Evolutionary conservation across 306 rosid species (phyloP), one percentile per base, ranked within the genome.

Genomic region (Lathyrus sativus): DNA sequence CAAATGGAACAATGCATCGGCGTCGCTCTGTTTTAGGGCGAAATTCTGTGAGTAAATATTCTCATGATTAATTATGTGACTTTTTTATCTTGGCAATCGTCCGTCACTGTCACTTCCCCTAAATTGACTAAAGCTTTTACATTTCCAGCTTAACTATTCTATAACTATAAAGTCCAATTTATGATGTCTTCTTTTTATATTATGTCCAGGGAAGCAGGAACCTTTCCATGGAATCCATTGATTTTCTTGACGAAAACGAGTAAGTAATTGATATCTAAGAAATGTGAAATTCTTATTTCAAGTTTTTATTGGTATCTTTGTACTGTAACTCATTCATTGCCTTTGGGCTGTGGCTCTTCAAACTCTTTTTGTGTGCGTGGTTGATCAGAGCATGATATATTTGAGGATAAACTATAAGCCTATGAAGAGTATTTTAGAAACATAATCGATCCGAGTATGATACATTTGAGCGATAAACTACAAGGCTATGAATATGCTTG

Each of bases 221-320:
- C 35, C 18, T 62, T 62, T 62, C 67, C 35, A 39, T 62, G 51
- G 67, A 62, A 11, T 62, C 79, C 68, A 70, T 88, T 56, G 96
- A 88, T 64, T 72, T 19, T 65, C 8, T 78, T 29, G 12, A 37
- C 22, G 91, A 81, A 7, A 87, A 92, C 10, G 97, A 83, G 98
- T 93, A 86, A 85, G 98, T 85, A 79, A 74, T 70, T 74, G 50
- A 46, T 71, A 53, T 61, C 64, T 60, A 58, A 57, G 54, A 73
- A 57, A 42, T 82, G 70, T 42, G 44, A 11, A 18, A 61, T 61
- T 38, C 67, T 37, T 10, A 18, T 9, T 38, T 39, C 67, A 11
- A 18, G 4, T 11, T 41, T 62, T 22, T 19, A 18, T 62, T 62
- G 53, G 37, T 42, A 19, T 62, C 17, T 62, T 19, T 39, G 28